Evolutionary conservation across 2,329 filamentous ascomycete genomes (phyloP), one percentile per base, ranked within the genome.

Genomic region (Fusarium dimerum): DNA sequence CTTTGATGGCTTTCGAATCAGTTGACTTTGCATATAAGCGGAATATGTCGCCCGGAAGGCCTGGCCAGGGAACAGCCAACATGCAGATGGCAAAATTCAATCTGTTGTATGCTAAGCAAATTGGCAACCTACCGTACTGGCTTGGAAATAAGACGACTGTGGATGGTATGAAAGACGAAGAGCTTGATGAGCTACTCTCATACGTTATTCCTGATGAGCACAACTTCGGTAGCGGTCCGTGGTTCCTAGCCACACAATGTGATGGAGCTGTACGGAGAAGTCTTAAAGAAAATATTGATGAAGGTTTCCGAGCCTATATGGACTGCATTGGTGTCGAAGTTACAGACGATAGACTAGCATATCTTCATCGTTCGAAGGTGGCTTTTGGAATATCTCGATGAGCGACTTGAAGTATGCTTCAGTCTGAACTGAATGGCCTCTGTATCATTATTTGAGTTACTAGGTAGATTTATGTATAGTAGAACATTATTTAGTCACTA

Each of bases 1-100:
- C 85, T 12, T 76, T 91, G 64, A 87, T 90, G 74, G 82, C 86
- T 11, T 86, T 85, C 66, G 91, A 95, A 73, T 84, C 82, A 2
- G 83, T 52, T 18, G 78, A 86, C 56, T 89, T 92, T 73, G 78
- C 81, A 63, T 92, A 83, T 78, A 89, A 87, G 71, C 80, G 78
- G 68, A 90, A 92, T 72, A 75, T 85, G 62, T 59, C 48, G 32
- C 73, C 75, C 56, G 80, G 78, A n/a, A 66, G 73, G 0, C 78
- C 86, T 0, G 89, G 89, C 9, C 87, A 92, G 69, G 89, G 89
- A 26, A 92, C 89, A 2, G 74, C 73, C 55, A 82, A 82, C 68
- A 79, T 82, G 78, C 79, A 82, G 64, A 71, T 71, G 70, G 56
- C 70, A 34, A 42, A 50, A 3, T 80, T 56, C 69, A 81, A 81